Base-by-base conservation (phyloP, 345 rosid genomes). In the Anastatica hierochuntica region DNA sequence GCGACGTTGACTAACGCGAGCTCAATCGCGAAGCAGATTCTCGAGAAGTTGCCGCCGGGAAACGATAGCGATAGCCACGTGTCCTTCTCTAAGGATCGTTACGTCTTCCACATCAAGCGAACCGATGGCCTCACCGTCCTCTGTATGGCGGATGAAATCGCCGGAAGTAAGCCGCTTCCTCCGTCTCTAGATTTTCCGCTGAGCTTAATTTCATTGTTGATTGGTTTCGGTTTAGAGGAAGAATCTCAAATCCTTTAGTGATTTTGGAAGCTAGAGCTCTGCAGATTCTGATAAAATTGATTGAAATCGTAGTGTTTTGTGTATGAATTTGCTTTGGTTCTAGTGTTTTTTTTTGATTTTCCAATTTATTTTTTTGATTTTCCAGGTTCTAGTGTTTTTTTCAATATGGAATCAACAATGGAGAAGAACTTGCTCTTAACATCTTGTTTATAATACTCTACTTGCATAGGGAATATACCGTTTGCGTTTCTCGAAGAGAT, bases 101-200 rank as follows among this genome's bases (percentile, higher is more conserved):
- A 64, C 58, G 79, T 87, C 52, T 90, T 90, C 72, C 96, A 90
- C 47, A 84, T 88, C 61, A 88, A 84, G 46, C 96, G 96, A 69
- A 90, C 94, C 64, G 96, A 90, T 58, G 96, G 98, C 57, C 94
- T 87, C 57, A 75, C 95, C 70, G 90, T 73, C 44, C 95, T 90
- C 70, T 90, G 98, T 63, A 84, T 90, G 98, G 92, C 96, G 42
- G 95, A 90, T 21, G 95, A 84, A 40, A 69, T 80, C 52, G 85
- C 96, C 68, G 98, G 88, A 72, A 81, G 95, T 90, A 75, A 4
- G 75, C 40, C 20, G 5, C n/a, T 18, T 31, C 13, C 53, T 58
- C 21, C 8, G 12, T 14, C 29, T 12, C 15, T 43, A 13, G 11
- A 12, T 16, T 62, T 27, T 44, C 5, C 12, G 23, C n/a, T 45